Conservation (phyloP, 75 land plant genomes). For the Cryptomeria japonica region DNA sequence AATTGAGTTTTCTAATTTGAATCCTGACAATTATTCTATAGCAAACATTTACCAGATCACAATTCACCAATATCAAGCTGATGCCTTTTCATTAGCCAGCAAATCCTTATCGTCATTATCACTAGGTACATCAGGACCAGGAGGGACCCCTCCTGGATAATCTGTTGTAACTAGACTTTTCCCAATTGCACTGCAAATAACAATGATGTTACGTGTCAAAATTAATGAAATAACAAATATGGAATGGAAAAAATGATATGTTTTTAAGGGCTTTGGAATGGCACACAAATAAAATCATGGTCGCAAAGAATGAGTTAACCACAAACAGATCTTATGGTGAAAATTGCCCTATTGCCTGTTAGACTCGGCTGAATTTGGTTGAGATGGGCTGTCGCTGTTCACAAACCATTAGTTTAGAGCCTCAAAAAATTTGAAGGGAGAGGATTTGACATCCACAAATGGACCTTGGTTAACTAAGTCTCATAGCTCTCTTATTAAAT, state of each 20-base stretch:
- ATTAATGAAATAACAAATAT: constrained; percentile 4
- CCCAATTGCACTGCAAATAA: constrained; percentile 38
- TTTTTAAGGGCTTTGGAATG: background rate
- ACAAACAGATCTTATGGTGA: background rate
- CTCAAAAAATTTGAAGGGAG: background rate
- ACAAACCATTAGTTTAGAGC: background rate
- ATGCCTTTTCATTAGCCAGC: constrained; percentile 6
- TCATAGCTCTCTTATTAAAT: background rate
- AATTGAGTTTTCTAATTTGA: background rate
- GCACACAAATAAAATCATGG: background rate
- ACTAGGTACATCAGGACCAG: constrained; percentile 35
- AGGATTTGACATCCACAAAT: background rate
- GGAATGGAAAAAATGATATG: background rate
- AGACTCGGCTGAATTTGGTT: background rate
- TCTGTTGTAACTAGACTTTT: constrained; percentile 34
- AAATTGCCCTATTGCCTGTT: background rate
- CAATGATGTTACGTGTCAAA: background rate
- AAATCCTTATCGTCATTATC: constrained; percentile 19
- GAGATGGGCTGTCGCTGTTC: background rate
- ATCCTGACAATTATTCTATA: background rate
- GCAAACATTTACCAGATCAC: background rate
- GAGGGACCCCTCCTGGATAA: constrained; percentile 51
- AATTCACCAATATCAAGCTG: background rate
- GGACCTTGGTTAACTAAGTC: background rate
- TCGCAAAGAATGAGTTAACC: background rate